phyloP scores from a whole-genome alignment of 108 stramenopile genomes.

The Cafeteria roenbergensis region DNA sequence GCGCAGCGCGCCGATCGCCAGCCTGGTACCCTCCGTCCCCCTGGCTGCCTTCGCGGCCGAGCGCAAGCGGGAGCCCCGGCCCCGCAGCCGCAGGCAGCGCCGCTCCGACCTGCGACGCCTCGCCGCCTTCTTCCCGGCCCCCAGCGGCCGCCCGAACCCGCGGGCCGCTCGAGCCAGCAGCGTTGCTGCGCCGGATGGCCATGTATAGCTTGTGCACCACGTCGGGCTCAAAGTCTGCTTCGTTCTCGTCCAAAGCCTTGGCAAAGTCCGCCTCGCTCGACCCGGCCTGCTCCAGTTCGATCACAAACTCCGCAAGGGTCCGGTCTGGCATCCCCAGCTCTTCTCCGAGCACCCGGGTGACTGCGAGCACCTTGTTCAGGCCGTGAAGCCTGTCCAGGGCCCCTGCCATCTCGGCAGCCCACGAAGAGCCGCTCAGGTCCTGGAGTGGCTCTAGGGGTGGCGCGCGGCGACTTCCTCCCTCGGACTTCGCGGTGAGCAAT shows the following conservation, averaged over 20 bases:
- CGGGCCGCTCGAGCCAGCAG: background rate
- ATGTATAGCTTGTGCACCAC: conserved; percentile 6
- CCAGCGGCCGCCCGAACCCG: conserved; percentile 28
- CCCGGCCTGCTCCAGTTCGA: conserved; percentile 60
- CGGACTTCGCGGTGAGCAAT: too few relatives aligned
- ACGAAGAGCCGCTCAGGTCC: too few relatives aligned
- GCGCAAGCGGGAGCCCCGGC: conserved; percentile 35
- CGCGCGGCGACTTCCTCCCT: too few relatives aligned
- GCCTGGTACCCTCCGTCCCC: too few relatives aligned
- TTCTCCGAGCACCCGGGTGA: conserved; percentile 66
- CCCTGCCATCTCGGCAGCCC: too few relatives aligned
- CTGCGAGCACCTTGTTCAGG: background rate
- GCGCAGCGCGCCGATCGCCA: too few relatives aligned
- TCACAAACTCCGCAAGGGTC: conserved; percentile 84
- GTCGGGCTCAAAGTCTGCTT: conserved; percentile 19
- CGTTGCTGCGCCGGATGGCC: background rate
- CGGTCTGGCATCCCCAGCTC: conserved; percentile 75
- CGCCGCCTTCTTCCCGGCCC: background rate
- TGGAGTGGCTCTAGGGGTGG: too few relatives aligned
- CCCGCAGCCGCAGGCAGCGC: background rate
- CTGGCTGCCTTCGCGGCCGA: too few relatives aligned
- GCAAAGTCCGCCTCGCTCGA: background rate
- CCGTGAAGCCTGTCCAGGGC: background rate
- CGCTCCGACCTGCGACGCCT: background rate
- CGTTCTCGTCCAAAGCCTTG: conserved; percentile 22